Conservation (phyloP, 768 basidiomycete genomes). For the Mycena alexandri region DNA sequence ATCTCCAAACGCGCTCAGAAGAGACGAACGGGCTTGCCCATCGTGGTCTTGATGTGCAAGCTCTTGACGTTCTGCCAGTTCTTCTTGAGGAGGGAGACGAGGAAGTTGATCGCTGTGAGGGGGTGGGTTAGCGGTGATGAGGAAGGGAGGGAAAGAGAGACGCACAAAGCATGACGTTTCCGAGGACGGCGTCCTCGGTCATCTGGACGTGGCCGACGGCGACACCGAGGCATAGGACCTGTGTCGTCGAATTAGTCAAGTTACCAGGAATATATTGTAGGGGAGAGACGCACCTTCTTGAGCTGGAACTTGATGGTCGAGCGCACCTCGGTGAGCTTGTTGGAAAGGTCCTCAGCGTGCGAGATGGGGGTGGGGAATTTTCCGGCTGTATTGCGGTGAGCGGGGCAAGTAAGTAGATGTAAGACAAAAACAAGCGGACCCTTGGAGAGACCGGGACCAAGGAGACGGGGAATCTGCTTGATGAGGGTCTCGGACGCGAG, state of each 20-base stretch:
- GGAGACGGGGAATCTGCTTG: conserved; percentile 99
- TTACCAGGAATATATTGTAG: too few species aligned
- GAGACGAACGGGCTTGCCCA: conserved; percentile 77
- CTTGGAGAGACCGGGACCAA: conserved; percentile 99
- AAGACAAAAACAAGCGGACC: conserved; percentile 61
- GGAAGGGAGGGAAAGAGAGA: conserved; percentile 17
- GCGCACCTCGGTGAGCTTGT: conserved; percentile 95
- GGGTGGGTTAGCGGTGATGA: conserved; percentile 20
- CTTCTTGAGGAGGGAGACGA: conserved; percentile 99
- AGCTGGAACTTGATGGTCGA: conserved; percentile 99
- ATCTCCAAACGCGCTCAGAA: conserved; percentile 67
- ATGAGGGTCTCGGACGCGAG: conserved; percentile 96
- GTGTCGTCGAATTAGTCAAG: neutral
- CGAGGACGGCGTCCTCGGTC: conserved; percentile 97
- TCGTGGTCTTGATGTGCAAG: conserved; percentile 97
- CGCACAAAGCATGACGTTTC: conserved; percentile 97
- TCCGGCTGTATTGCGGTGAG: conserved; percentile 70
- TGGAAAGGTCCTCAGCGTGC: conserved; percentile 88
- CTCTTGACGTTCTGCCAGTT: conserved; percentile 99
- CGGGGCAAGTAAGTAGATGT: neutral
- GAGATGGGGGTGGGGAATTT: conserved; percentile 99
- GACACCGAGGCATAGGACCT: conserved; percentile 96
- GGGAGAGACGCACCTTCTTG: conserved; percentile 70
- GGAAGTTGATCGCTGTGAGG: conserved; percentile 93
- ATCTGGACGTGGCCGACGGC: conserved; percentile 98